Conservation (phyloP, 106 monocot species). For the Acorus calamus region DNA sequence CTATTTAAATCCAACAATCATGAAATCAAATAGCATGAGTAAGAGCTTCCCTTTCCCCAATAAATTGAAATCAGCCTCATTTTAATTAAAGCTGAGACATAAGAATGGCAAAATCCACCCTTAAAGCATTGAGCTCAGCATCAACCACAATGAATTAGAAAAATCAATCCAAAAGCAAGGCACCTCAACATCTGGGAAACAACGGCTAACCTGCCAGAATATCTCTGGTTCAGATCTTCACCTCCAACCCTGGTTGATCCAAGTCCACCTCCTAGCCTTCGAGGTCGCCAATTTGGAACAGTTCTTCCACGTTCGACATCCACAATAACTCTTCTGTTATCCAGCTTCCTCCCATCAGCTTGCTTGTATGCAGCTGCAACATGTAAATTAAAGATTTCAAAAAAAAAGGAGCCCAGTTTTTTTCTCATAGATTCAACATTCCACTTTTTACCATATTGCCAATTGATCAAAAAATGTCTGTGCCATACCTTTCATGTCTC, state of each 20-base stretch:
- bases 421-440: too few species aligned
- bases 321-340: constrained; percentile 76
- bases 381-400: constrained; percentile 1
- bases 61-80: too few species aligned
- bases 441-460: too few species aligned
- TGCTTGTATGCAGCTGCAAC: constrained; percentile 93
- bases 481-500: constrained; percentile 89
- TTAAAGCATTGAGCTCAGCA: not conserved
- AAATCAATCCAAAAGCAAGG: constrained; percentile 2
- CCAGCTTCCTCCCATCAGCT: constrained; percentile 96
- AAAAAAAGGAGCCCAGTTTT: not conserved
- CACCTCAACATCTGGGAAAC: not conserved
- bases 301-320: constrained; percentile 99
- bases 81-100: too few species aligned
- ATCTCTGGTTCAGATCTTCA: constrained; percentile 66
- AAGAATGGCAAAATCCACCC: too few species aligned
- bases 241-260: constrained; percentile 87
- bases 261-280: constrained; percentile 94
- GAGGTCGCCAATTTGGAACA: constrained; percentile 92
- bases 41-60: too few species aligned
- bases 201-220: constrained; percentile 45
- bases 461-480: not conserved
- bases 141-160: not conserved
- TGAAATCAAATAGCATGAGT: too few species aligned
- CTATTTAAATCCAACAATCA: too few species aligned